A percentile compares a stretch with the other conserved stretches of the same genome.
These are phyloP conservation scores for Diaporthe citri DNA, from an alignment of 2,329 filamentous ascomycete genomes.

Conservation along the genomic window DNA sequence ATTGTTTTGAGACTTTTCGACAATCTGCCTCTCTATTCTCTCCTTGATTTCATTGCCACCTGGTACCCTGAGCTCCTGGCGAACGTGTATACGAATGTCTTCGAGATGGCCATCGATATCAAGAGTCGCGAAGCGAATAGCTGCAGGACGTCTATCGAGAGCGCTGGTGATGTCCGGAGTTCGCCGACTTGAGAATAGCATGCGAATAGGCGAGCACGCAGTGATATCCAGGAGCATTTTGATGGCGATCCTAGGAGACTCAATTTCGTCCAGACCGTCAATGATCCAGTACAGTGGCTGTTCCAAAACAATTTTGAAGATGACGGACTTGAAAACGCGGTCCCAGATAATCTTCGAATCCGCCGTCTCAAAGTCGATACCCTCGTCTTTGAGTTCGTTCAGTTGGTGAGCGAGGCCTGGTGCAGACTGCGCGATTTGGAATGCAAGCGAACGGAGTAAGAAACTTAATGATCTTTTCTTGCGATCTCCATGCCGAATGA, in stretches of 20 bases:
- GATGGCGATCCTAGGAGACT: background rate
- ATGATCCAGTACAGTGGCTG: slow-evolving; percentile 12
- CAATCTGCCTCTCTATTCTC: background rate
- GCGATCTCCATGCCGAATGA: slow-evolving; percentile 42
- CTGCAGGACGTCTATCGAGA: background rate
- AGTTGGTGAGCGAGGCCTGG: background rate
- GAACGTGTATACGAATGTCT: background rate
- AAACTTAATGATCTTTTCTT: slow-evolving; percentile 38
- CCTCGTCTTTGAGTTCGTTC: background rate
- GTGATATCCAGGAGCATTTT: background rate
- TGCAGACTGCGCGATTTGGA: background rate
- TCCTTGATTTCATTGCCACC: background rate
- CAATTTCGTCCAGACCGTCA: slow-evolving; percentile 10
- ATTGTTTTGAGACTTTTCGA: background rate
- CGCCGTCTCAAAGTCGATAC: background rate
- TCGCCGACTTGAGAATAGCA: background rate
- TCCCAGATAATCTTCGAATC: slow-evolving; percentile 14
- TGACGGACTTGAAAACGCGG: background rate
- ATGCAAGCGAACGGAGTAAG: slow-evolving; percentile 7
- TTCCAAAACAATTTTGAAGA: background rate
- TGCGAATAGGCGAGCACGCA: background rate
- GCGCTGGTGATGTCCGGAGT: background rate
- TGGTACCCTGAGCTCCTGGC: background rate
- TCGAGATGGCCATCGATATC: background rate
- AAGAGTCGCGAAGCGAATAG: background rate